Conservation (phyloP, 2,329 filamentous ascomycete genomes). For the Acarospora socialis region DNA sequence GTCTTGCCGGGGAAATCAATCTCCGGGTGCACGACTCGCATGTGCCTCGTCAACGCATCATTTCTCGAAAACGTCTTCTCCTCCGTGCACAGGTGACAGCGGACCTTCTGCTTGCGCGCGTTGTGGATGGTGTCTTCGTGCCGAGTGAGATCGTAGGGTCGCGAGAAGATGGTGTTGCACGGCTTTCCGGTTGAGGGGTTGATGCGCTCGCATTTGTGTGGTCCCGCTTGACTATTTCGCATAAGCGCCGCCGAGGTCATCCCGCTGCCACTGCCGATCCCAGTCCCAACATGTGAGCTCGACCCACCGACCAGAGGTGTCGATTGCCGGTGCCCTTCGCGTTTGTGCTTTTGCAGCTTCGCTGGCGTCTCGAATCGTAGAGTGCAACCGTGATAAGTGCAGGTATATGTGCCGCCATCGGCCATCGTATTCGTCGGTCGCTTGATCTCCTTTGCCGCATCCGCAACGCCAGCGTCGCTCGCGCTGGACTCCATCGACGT, state of each 20-base stretch:
- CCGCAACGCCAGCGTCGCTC: slow-evolving; percentile 38
- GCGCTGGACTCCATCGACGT: slow-evolving; percentile 48
- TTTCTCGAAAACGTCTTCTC: slow-evolving; percentile 96
- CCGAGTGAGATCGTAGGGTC: slow-evolving; percentile 88
- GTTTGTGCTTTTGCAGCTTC: slow-evolving; percentile 87
- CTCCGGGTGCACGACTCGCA: slow-evolving; percentile 86
- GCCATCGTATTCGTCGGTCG: slow-evolving; percentile 53
- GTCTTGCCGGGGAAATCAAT: slow-evolving; percentile 63
- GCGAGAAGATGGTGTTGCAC: slow-evolving; percentile 85
- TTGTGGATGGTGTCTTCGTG: slow-evolving; percentile 99
- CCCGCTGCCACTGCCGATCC: too few species aligned
- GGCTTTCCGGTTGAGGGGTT: slow-evolving; percentile 92
- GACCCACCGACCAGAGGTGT: slow-evolving; percentile 35
- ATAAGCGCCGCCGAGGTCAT: slow-evolving; percentile 41
- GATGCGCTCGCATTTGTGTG: slow-evolving; percentile 82
- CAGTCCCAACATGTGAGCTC: slow-evolving; percentile 28
- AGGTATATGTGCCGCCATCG: slow-evolving; percentile 84
- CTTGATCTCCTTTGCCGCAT: too few species aligned
- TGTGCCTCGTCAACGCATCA: slow-evolving; percentile 86
- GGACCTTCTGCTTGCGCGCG: slow-evolving; percentile 81
- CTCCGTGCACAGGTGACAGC: slow-evolving; percentile 82
- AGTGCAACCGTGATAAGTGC: slow-evolving; percentile 84
- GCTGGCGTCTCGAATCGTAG: slow-evolving; percentile 76
- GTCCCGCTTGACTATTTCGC: slow-evolving; percentile 78
- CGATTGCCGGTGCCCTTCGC: slow-evolving; percentile 76